Evolutionary conservation across 805 yeast genomes (phyloP), one percentile per base, ranked within the genome.

Genomic region (Wickerhamiella australiensis): DNA sequence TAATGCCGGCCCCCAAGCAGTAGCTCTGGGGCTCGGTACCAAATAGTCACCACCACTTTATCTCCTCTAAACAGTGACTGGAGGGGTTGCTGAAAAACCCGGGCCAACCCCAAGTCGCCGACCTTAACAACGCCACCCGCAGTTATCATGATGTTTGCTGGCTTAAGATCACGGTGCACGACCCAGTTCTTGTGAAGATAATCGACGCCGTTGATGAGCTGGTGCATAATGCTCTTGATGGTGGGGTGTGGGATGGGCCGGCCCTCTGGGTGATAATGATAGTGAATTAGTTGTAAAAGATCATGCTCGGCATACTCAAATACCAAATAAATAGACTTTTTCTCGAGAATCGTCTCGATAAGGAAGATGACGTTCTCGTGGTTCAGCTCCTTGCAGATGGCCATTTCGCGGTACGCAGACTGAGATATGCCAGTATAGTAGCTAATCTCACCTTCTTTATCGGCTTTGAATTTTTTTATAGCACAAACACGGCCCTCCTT

Each of bases 251-350:
- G 94, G 7, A 92, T 84, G 11, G 81, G 77, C 55, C 77, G 76
- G 29, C 80, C 70, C 47, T 85, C 94, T 0, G 95, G 94, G 61
- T 87, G 96, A 18, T 94, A 81, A 63, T 92, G 98, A 63, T 75
- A 83, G 65, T 92, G 98, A 52, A 92, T 88, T 47, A 92, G 85
- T 65, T 92, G 98, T 53, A 92, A 68, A 52, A 92, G 68, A 66
- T 92, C 99, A 65, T 92, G 95, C 64, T 92, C 99, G 40, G 96
- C 95, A 65, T 79, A 92, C 62, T 90, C 98, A 63, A 86, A 87
- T 35, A 92, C 85, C 92, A 92, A 85, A 66, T 86, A 92, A 42
- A 92, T 88, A 54, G 85, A 76, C 65, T 86, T 90, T 57, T 80
- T 83, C 61, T 92, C 96, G 47, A 92, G 67, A 9, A 88, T 78